Base-by-base conservation (phyloP, 106 monocot genomes). In the Dactylorhiza incarnata region DNA sequence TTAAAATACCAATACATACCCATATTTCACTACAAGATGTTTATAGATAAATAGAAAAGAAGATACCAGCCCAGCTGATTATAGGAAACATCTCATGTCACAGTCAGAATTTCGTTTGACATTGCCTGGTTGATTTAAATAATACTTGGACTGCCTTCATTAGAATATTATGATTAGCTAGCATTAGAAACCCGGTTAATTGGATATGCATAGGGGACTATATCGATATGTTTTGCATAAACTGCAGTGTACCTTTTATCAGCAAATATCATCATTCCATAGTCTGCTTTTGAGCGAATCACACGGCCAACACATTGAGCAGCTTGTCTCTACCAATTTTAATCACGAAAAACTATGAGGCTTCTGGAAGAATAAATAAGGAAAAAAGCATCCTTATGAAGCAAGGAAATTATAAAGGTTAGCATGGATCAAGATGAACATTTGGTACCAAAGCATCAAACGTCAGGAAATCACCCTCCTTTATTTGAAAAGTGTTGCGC, bases 211-310 rank as follows among this genome's bases (percentile, higher is more conserved):
- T 37, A 37, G 37, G 37, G 37, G 37, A 37, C 37, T 37, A 37
- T 1, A 37, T 37, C 37, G 37, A 37, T 37, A 37, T 37, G 1
- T 37, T 37, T 37, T 37, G 23, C 14, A 72, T 9, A 58, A 62
- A 49, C 29, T 72, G 15, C 13, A 45, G 11, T 16, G 72, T 85
- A 94, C 99, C 99, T 99, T 75, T 99, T 99, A 79, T 99, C 99
- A 73, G 99, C 99, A 90, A 99, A 99, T 86, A 99, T 99, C 99
- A 99, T 99, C 99, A 99, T 94, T 58, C 99, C 99, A 88, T 99
- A 99, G 80, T 99, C 99, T 76, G 99, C 94, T 77, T 99, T 99
- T 47, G 99, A 99, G 44, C 99, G 91, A 83, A 99, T 99, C 17
- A 99, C 99, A 74, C 99, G 83, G 46, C 99, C 99, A 82, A 99